Evolutionary conservation across 2,329 filamentous ascomycete species (phyloP), one percentile per base, ranked within the genome.

Genomic region (Colletotrichum musae): DNA sequence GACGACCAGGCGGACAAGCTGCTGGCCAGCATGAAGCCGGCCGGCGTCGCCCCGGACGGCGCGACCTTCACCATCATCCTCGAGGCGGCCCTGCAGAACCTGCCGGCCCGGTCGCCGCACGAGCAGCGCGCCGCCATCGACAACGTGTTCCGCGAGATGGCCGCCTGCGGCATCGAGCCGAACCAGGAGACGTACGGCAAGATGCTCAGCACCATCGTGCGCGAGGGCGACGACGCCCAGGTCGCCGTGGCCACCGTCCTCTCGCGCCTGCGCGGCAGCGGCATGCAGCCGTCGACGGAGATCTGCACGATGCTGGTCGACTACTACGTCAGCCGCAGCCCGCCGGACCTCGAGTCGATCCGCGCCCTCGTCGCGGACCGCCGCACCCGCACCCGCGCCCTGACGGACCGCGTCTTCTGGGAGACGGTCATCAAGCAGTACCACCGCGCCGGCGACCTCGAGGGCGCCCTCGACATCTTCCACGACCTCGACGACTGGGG

Each of bases 291-390:
- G 2, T 88, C 87, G 4, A 79, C 88, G 1, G 87, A 94, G 73
- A 92, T 94, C 75, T 93, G 93, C 81, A 95, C 93, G 26, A 92
- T 91, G 74, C 86, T 96, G 21, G 82, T 93, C 53, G 87, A 91
- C 53, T 85, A 92, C 76, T 91, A 91, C 76, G 92, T 95, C 76
- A 75, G 83, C 9, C 85, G 84, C 58, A 70, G 80, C 1, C 88
- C 89, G 2, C 89, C 91, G 0, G 85, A 92, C 72, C 80, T 93
- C 36, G 78, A 80, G 2, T 87, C 88, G 15, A 85, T 93, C n/a
- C 85, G 89, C 45, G 77, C 78, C 0, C 81, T 95, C 4, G 88
- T 94, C 21, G 80, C 83, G 24, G 87, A 92, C 64, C 58, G 75
- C 41, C 71, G 71, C 24, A 57, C 70, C n/a, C 69, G 70, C 36